A percentile compares a stretch with the other conserved stretches of the same genome.
These are phyloP conservation scores for Allantophomopsis lycopodina DNA, from an alignment of 2,329 filamentous ascomycete genomes.

Conservation along the genomic window DNA sequence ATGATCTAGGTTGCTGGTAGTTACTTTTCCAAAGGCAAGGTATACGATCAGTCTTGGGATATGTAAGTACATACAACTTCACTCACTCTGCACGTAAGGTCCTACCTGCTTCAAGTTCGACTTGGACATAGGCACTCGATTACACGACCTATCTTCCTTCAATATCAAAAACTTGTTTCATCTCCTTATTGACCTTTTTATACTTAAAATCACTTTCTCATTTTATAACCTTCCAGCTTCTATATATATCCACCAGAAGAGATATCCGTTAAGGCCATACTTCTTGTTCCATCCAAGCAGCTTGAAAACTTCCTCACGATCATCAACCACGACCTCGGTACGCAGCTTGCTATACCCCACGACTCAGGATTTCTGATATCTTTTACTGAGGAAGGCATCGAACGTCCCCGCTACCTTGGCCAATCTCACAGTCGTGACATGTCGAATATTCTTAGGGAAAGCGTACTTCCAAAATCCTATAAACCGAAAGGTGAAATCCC, in stretches of 20 bases:
- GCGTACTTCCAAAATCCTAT: conserved; percentile 17
- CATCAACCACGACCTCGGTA: conserved; percentile 46
- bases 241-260: conserved; percentile 44
- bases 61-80: conserved; percentile 39
- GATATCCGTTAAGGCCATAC: conserved; percentile 31
- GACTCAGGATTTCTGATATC: conserved; percentile 39
- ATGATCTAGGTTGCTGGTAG: conserved; percentile 7
- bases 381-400: conserved; percentile 46
- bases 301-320: conserved; percentile 47
- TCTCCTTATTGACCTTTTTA: too few relatives aligned
- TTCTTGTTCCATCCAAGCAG: conserved; percentile 57
- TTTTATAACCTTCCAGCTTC: conserved; percentile 32
- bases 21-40: conserved; percentile 42
- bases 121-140: too few relatives aligned
- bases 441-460: conserved; percentile 8
- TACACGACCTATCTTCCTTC: too few relatives aligned
- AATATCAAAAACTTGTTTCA: too few relatives aligned
- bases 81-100: neutral
- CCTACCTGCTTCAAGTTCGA: too few relatives aligned
- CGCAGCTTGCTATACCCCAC: conserved; percentile 41
- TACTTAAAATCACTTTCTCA: conserved; percentile 1
- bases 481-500: conserved; percentile 10
- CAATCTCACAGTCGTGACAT: conserved; percentile 30
- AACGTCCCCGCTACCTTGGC: conserved; percentile 56
- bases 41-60: conserved; percentile 55